Evolutionary conservation across 78 protist genomes (phyloP), one percentile per base, ranked within the genome.

Genomic region (Dictyostelium brefeldianum): DNA sequence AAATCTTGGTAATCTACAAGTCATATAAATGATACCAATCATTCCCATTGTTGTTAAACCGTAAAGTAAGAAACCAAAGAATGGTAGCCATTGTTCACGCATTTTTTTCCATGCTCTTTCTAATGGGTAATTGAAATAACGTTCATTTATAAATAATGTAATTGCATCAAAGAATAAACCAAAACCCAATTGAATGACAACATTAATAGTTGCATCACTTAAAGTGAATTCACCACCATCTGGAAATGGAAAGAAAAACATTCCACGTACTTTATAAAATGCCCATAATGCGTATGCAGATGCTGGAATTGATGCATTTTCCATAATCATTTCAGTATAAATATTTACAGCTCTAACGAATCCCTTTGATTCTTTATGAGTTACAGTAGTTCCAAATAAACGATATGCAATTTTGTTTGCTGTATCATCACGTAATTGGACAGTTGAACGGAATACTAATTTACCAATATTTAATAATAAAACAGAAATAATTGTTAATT

Each of bases 321-420:
- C 93, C 93, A 87, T 87, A 20, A 87, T 87, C 93, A 87, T 87
- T 43, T 87, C 93, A 8, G 93, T 87, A 29, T 65, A 87, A 5
- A 87, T 25, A 48, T 82, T 74, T n/a, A 87, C 84, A 0, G 93
- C 93, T 27, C 93, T 77, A 22, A 87, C 93, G 41, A 87, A 87
- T 41, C 70, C 80, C 31, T 87, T 87, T 15, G 93, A 77, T 62
- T 87, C 93, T 74, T 74, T 84, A 46, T 87, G 84, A 20, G 51
- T 73, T 46, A 4, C 79, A 65, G 77, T 80, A 0, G 53, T n/a
- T n/a, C 79, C 80, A 22, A 51, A 47, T 29, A 87, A 25, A 41
- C 79, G 78, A 6, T 46, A 22, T 7, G 69, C n/a, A 4, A 87
- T 17, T 10, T 25, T 77, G 18, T 57, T 51, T 3, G 83, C 83